These are phyloP conservation scores for Jackrogersella minutella DNA, from an alignment of 495 filamentous ascomycete genomes.

Conservation along the genomic window DNA sequence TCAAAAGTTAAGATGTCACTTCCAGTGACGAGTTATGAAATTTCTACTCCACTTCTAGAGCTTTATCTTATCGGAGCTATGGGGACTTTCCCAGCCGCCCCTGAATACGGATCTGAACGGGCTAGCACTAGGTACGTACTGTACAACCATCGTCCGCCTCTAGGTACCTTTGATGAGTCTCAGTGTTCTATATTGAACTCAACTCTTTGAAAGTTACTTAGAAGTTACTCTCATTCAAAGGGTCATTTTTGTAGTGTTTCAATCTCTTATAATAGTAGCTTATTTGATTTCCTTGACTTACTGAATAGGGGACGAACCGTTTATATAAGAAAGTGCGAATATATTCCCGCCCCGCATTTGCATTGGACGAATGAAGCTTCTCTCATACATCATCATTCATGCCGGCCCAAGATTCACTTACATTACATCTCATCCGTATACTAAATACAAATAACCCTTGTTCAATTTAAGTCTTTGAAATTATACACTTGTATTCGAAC, in stretches of 20 bases:
- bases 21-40: not conserved
- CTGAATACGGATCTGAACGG: no score
- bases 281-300: not conserved
- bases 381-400: not conserved
- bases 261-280: not conserved
- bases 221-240: no score
- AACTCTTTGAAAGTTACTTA: not conserved
- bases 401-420: constrained; percentile 7
- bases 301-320: not conserved
- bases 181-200: not conserved
- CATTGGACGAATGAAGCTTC: constrained; percentile 23
- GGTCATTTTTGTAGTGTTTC: no score
- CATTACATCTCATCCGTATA: not conserved
- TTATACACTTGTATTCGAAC: not conserved
- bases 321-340: not conserved
- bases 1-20: no score
- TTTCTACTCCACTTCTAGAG: constrained; percentile 14
- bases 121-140: not conserved
- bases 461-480: not conserved
- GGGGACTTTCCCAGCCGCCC: not conserved
- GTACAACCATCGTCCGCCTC: no score
- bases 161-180: no score
- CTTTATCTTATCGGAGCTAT: constrained; percentile 39
- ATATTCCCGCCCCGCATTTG: constrained; percentile 22
- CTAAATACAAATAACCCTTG: not conserved